Evolutionary conservation across 164 flowering plant species (phyloP).

Genomic region (Berberis vulgaris): DNA sequence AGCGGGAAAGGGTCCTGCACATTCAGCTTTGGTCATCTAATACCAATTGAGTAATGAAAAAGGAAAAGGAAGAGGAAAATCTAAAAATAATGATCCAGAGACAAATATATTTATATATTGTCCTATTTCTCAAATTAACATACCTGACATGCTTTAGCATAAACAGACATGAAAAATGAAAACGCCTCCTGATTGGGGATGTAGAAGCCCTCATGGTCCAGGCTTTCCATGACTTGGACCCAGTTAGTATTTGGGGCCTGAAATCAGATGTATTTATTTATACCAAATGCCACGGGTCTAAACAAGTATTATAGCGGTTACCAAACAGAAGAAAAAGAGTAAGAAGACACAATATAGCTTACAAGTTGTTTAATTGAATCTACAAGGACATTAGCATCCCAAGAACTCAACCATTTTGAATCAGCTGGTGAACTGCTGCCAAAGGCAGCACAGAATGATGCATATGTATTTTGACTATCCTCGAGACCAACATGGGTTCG

Average conservation of each 20-base stretch:
- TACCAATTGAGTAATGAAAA: background rate
- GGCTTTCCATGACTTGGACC: constrained; percentile 64
- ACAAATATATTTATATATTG: background rate
- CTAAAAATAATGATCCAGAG: too few relatives aligned
- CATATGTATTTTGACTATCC: constrained; percentile 46
- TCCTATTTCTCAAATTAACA: background rate
- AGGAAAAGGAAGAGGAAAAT: too few relatives aligned
- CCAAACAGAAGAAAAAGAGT: background rate
- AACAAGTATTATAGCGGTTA: background rate
- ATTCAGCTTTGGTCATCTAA: constrained; percentile 1
- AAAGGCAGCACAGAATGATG: constrained; percentile 57
- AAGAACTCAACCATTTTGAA: constrained; percentile 42
- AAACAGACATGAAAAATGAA: constrained; percentile 66
- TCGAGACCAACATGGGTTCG: constrained; percentile 62
- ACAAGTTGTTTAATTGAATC: constrained; percentile 86
- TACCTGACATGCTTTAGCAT: constrained; percentile 38
- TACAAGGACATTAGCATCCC: constrained; percentile 73
- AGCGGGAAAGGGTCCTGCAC: constrained; percentile 87
- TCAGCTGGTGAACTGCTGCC: constrained; percentile 43
- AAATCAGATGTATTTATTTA: constrained; percentile 6
- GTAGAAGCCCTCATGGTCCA: constrained; percentile 91
- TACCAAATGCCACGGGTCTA: background rate
- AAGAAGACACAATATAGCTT: constrained; percentile 20
- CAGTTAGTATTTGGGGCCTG: constrained; percentile 87
- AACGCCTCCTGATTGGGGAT: constrained; percentile 72